phyloP scores from a whole-genome alignment of 2,329 filamentous ascomycete species.

The Penicillium rolfsii region DNA sequence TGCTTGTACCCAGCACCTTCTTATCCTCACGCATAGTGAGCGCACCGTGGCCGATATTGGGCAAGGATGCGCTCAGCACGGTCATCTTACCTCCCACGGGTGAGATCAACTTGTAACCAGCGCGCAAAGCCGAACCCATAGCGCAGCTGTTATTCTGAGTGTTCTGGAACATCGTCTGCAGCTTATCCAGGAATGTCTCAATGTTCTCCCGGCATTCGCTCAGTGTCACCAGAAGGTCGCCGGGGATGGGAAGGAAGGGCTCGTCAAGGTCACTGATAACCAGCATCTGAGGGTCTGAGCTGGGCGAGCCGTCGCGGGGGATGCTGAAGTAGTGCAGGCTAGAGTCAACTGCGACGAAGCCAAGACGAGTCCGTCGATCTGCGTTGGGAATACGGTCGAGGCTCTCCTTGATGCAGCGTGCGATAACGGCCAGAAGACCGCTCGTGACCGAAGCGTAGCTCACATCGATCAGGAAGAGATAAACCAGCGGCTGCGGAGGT shows the following conservation, averaged over 20 bases:
- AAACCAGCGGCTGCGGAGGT: conserved; percentile 91
- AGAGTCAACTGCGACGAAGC: conserved; percentile 94
- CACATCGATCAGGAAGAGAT: conserved; percentile 93
- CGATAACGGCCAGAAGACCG: conserved; percentile 87
- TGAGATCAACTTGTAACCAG: conserved; percentile 94
- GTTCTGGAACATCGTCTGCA: conserved; percentile 96
- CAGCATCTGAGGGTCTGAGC: conserved; percentile 83
- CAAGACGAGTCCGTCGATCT: conserved; percentile 85
- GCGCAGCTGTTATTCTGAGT: conserved; percentile 88
- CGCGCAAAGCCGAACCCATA: conserved; percentile 90
- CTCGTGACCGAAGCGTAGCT: conserved; percentile 88
- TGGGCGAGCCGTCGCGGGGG: conserved; percentile 83
- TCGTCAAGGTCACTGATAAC: conserved; percentile 95
- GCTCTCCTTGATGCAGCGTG: conserved; percentile 91
- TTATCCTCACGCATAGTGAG: conserved; percentile 95
- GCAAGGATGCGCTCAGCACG: conserved; percentile 84
- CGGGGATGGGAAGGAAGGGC: conserved; percentile 91
- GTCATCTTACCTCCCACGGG: conserved; percentile 93
- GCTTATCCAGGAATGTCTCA: conserved; percentile 84
- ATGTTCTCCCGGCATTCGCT: conserved; percentile 88
- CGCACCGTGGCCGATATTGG: conserved; percentile 86
- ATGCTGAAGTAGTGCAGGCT: conserved; percentile 96
- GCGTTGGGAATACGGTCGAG: conserved; percentile 98
- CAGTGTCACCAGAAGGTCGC: conserved; percentile 86
- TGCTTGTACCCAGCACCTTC: conserved; percentile 89